Base-by-base conservation (phyloP, 805 yeast genomes). In the Barnettozyma vustinii region DNA sequence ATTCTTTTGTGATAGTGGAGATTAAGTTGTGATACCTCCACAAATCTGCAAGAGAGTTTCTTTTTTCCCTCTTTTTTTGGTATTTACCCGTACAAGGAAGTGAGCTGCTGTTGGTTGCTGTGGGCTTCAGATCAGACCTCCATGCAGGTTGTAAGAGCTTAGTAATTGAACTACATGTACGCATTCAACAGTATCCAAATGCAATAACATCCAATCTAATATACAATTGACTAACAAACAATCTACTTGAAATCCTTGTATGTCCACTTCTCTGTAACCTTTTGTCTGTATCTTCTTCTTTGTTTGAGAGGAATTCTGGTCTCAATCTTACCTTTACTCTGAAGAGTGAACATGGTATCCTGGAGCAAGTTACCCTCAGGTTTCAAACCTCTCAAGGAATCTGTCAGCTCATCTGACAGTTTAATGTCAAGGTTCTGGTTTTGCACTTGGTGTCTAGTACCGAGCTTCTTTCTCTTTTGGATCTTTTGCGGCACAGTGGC, bases 211-310 rank as follows among this genome's bases (percentile, higher is more conserved):
- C 26, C 19, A 37, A 20, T 21, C 41, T 37, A 37, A 21, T 37
- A 21, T 37, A 37, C 41, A 37, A 26, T 12, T 16, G 12, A 26
- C 19, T 9, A 26, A n/a, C 20, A 12, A 6, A 26, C 16, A 26
- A n/a, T 26, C 23, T 42, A 84, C 69, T 84, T 83, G 62, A 87
- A 87, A 69, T 92, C 96, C 71, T 92, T 92, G 70, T 86, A 87
- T 32, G 91, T 78, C 95, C 96, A 89, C 70, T 91, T 92, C 67
- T 92, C 97, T 27, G 96, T 86, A 53, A 85, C 69, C 73, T 85
- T 88, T 51, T 77, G 84, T 57, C 81, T 75, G 61, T 83, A 84
- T 64, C 79, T 83, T 63, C 84, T 79, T 65, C 73, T 79, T 65
- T 79, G 80, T 50, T 79, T 81, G 37, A 61, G 56, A 12, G 84